phyloP scores from a whole-genome alignment of 1,284 basidiomycete genomes.

The Phellopilus nigrolimitatus region DNA sequence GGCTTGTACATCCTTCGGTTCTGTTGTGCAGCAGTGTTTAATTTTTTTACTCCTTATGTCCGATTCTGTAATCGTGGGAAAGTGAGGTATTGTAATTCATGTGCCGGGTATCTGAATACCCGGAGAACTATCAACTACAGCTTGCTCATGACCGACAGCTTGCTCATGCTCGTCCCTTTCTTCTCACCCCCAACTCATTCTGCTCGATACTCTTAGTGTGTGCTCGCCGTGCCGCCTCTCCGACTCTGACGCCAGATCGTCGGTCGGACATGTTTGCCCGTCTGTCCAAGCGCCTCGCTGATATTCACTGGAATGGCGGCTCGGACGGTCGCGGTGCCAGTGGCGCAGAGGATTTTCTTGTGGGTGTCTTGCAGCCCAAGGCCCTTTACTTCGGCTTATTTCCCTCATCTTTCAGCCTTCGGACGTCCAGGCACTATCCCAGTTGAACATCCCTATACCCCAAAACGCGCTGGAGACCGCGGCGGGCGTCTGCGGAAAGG shows the following conservation, averaged over 20 bases:
- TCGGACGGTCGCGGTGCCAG: not conserved
- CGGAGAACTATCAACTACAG: not conserved
- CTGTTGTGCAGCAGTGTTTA: constrained; percentile 16
- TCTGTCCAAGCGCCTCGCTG: constrained; percentile 6
- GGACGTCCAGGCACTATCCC: constrained; percentile 9
- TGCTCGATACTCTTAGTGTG: not conserved
- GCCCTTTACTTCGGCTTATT: not conserved
- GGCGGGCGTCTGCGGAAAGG: constrained; percentile 27
- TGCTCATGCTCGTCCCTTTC: not conserved
- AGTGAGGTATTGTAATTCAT: not conserved
- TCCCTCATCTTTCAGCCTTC: not conserved
- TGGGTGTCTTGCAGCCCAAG: not conserved
- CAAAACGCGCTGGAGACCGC: constrained; percentile 20
- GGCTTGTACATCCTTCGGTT: constrained; percentile 6
- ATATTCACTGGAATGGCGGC: not conserved
- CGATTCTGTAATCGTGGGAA: not conserved
- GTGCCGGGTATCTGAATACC: not conserved
- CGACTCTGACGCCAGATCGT: not conserved
- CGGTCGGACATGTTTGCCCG: constrained; percentile 19
- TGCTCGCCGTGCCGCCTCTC: not conserved
- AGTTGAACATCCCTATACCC: constrained; percentile 9
- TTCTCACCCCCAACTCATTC: not conserved
- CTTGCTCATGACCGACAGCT: not conserved
- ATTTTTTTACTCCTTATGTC: constrained; percentile 2
- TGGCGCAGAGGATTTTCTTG: constrained; percentile 1